Conservation (phyloP, 2,329 filamentous ascomycete genomes). For the Penicillium sp. region DNA sequence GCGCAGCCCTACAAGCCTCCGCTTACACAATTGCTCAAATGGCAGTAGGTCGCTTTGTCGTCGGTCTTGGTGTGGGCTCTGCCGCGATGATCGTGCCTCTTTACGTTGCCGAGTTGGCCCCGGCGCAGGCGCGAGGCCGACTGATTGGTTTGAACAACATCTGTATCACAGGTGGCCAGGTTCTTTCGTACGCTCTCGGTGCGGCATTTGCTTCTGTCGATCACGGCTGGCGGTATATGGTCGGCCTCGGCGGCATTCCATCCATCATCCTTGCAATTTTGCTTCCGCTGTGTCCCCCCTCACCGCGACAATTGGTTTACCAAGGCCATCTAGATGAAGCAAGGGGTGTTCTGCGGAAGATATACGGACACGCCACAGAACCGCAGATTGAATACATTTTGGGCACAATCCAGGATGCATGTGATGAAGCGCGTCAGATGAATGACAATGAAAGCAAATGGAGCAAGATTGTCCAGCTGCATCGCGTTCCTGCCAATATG, state of each 20-base stretch:
- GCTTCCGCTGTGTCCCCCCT: slow-evolving; percentile 52
- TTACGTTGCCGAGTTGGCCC: slow-evolving; percentile 21
- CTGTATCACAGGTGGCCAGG: slow-evolving; percentile 42
- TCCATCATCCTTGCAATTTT: slow-evolving; percentile 47
- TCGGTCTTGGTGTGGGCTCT: slow-evolving; percentile 51
- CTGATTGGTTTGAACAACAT: slow-evolving; percentile 22
- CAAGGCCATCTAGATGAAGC: slow-evolving; percentile 46
- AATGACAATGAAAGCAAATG: slow-evolving; percentile 48
- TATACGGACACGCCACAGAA: slow-evolving; percentile 30
- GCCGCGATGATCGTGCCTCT: slow-evolving; percentile 49
- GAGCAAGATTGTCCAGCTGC: background rate
- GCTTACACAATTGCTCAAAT: slow-evolving; percentile 43
- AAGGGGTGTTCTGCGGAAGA: slow-evolving; percentile 31
- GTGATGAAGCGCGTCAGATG: slow-evolving; percentile 42
- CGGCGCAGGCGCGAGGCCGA: slow-evolving; percentile 15
- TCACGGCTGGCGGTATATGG: slow-evolving; percentile 53
- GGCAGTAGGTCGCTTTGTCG: slow-evolving; percentile 46
- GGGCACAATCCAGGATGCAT: slow-evolving; percentile 48
- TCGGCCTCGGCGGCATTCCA: slow-evolving; percentile 49
- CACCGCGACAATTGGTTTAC: slow-evolving; percentile 50
- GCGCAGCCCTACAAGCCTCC: slow-evolving; percentile 35
- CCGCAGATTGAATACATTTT: slow-evolving; percentile 7
- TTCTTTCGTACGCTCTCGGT: slow-evolving; percentile 42
- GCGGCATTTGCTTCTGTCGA: slow-evolving; percentile 42
- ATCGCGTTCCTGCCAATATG: slow-evolving; percentile 40